Conservation (phyloP, 805 yeast genomes). For the Zygosaccharomyces bailii region DNA sequence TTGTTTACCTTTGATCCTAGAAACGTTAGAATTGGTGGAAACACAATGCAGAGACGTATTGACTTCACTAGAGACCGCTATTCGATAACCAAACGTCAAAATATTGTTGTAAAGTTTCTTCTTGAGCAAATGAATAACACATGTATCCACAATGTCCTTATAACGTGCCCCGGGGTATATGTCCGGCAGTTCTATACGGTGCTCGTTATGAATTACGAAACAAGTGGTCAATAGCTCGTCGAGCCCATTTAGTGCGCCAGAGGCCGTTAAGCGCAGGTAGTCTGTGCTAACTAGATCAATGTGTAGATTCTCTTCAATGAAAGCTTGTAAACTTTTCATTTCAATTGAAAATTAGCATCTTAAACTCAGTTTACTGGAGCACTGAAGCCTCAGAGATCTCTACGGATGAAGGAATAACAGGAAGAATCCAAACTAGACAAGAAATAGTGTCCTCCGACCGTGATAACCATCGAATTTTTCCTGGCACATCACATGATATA, state of each 20-base stretch:
- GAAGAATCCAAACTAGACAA: too few relatives aligned
- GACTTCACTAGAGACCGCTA: conserved; percentile 32
- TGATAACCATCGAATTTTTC: not conserved
- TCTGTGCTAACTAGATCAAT: not conserved
- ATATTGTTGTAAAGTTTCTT: conserved; percentile 36
- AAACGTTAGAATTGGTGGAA: conserved; percentile 39
- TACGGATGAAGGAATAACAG: too few relatives aligned
- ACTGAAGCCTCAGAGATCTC: too few relatives aligned
- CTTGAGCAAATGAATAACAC: conserved; percentile 36
- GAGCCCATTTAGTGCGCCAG: conserved; percentile 14
- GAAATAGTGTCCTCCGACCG: too few relatives aligned
- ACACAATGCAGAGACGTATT: conserved; percentile 33
- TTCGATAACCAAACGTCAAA: conserved; percentile 43
- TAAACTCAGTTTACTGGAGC: too few relatives aligned
- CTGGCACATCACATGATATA: not conserved
- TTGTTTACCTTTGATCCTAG: conserved; percentile 39
- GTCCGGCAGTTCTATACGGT: conserved; percentile 9
- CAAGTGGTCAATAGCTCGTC: conserved; percentile 11
- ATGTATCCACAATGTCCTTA: conserved; percentile 40
- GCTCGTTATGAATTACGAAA: conserved; percentile 15
- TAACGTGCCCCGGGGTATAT: conserved; percentile 15
- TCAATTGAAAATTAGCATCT: not conserved
- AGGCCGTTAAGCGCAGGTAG: conserved; percentile 2
- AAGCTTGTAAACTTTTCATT: conserved; percentile 17
- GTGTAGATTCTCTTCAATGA: conserved; percentile 9